Conservation (phyloP, 345 rosid genomes). For the Gossypium sturtianum region DNA sequence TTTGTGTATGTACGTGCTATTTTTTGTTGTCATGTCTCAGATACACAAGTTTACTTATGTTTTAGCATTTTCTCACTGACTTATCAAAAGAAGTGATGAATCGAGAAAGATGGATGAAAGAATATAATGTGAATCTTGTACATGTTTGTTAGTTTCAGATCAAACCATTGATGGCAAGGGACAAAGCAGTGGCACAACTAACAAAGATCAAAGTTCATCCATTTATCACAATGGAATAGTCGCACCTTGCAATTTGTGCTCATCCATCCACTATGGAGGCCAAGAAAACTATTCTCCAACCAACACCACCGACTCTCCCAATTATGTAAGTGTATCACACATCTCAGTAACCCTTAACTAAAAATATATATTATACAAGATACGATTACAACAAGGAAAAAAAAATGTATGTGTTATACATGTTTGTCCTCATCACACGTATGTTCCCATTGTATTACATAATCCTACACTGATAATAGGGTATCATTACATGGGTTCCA, state of each 20-base stretch:
- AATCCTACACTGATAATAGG: too few species aligned
- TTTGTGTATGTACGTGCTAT: too few species aligned
- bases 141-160: background rate
- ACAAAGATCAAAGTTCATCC: slow-evolving; percentile 29
- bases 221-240: slow-evolving; percentile 44
- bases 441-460: too few species aligned
- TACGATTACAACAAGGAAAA: too few species aligned
- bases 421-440: too few species aligned
- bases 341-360: background rate
- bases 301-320: slow-evolving; percentile 36
- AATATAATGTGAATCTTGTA: background rate
- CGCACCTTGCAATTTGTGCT: slow-evolving; percentile 70
- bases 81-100: background rate
- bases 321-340: slow-evolving; percentile 22
- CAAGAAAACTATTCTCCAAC: slow-evolving; percentile 75
- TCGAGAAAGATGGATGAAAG: background rate
- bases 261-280: slow-evolving; percentile 94
- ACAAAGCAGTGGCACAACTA: slow-evolving; percentile 18
- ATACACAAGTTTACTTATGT: too few species aligned
- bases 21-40: too few species aligned
- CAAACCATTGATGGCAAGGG: slow-evolving; percentile 16
- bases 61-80: too few species aligned
- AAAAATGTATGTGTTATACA: too few species aligned
- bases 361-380: too few species aligned
- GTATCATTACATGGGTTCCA: too few species aligned